Percentiles rank a stretch among this genome's conserved stretches.
phyloP scores from a whole-genome alignment of 345 rosid species.

The Brassica juncea region DNA sequence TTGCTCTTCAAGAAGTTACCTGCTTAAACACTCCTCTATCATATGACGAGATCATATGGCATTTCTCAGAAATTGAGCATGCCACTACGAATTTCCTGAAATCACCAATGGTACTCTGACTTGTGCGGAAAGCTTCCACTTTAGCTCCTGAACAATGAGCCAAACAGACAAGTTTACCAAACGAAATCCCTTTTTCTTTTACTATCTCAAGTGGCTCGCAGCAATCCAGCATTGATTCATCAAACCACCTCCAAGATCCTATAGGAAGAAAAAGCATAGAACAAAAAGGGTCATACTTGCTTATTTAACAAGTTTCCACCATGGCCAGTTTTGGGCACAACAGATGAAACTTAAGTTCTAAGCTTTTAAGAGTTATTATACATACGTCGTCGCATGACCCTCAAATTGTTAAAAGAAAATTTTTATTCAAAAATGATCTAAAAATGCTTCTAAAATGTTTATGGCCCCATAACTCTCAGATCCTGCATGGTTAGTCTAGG shows the following conservation, averaged over 20 bases:
- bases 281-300: too few species aligned
- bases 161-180: constrained; percentile 86
- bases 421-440: too few species aligned
- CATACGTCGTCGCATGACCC: too few species aligned
- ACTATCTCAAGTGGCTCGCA: constrained; percentile 89
- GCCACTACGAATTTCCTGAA: constrained; percentile 60
- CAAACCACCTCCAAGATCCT: constrained; percentile 99
- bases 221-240: constrained; percentile 92
- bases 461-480: too few species aligned
- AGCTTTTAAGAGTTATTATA: too few species aligned
- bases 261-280: neutral
- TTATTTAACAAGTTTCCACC: too few species aligned
- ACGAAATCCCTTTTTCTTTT: constrained; percentile 81
- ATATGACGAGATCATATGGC: constrained; percentile 81
- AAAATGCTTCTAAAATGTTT: too few species aligned
- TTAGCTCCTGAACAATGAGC: constrained; percentile 93
- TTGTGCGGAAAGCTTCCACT: constrained; percentile 82
- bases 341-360: too few species aligned
- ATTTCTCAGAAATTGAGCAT: constrained; percentile 69
- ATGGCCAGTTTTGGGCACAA: too few species aligned
- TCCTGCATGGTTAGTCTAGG: too few species aligned
- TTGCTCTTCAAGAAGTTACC: constrained; percentile 42
- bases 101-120: constrained; percentile 68
- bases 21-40: constrained; percentile 68
- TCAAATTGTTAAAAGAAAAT: too few species aligned